These are phyloP conservation scores for Camellia granthamiana DNA, from an alignment of 148 eudicot genomes.

Conservation along the genomic window DNA sequence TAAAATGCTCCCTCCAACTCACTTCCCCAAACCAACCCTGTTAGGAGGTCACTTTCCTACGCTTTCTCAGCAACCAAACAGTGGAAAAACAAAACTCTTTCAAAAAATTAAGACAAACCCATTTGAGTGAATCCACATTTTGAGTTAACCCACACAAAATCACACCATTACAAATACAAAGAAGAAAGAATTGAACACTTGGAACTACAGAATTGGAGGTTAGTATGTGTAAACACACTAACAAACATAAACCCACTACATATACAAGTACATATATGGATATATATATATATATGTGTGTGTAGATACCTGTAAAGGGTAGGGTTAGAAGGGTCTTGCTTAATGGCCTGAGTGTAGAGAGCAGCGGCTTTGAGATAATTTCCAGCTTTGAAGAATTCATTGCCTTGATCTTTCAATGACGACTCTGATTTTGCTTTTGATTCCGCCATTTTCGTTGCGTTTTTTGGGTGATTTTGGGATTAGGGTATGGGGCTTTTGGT, in stretches of 20 bases:
- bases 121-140: not conserved
- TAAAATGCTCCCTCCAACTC: not conserved
- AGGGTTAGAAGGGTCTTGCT: constrained; percentile 68
- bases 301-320: constrained; percentile 69
- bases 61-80: constrained; percentile 3
- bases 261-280: not conserved
- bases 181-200: not conserved
- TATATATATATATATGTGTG: not conserved
- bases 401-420: constrained; percentile 74
- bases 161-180: not conserved
- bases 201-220: not conserved
- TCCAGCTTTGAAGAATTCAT: constrained; percentile 74
- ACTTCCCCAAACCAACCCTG: not conserved
- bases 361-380: constrained; percentile 94
- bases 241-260: not conserved
- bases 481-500: not conserved
- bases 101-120: not conserved
- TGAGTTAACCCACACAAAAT: not conserved
- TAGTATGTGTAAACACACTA: not conserved
- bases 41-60: not conserved
- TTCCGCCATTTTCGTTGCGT: constrained; percentile 46
- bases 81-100: not conserved
- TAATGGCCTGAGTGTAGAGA: constrained; percentile 91
- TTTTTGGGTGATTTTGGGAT: not conserved
- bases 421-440: constrained; percentile 28